A percentile compares a stretch with the other conserved stretches of the same genome.
Evolutionary conservation across 2,329 filamentous ascomycete species (phyloP).

Genomic region (Xylariaceae sp.): DNA sequence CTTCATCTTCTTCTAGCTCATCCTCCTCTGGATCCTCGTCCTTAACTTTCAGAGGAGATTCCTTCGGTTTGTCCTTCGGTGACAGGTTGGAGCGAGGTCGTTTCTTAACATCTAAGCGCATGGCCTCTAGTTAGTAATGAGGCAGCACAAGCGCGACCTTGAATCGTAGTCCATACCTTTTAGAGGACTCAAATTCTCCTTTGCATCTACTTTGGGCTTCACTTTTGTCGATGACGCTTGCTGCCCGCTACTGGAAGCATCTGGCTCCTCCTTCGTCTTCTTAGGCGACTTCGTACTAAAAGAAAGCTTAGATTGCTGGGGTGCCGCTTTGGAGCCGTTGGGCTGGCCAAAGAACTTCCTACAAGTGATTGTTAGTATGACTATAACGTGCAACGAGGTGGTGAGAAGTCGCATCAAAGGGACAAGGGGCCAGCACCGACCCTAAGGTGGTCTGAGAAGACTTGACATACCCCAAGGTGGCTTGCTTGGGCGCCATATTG

Average conservation of each 20-base stretch:
- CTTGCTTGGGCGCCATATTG: slow-evolving; percentile 39
- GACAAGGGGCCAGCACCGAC: slow-evolving; percentile 30
- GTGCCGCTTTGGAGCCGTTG: slow-evolving; percentile 60
- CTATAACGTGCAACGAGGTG: not conserved
- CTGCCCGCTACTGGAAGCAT: slow-evolving; percentile 25
- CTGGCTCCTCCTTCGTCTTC: slow-evolving; percentile 40
- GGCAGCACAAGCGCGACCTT: not conserved
- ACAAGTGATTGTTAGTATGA: slow-evolving; percentile 16
- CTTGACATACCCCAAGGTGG: slow-evolving; percentile 41
- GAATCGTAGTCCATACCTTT: slow-evolving; percentile 39
- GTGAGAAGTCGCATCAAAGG: slow-evolving; percentile 2
- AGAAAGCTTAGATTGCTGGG: slow-evolving; percentile 77
- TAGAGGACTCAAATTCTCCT: slow-evolving; percentile 44
- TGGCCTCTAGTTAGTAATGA: slow-evolving; percentile 7
- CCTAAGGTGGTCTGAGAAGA: slow-evolving; percentile 40
- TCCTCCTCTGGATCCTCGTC: slow-evolving; percentile 34
- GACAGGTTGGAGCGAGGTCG: slow-evolving; percentile 39
- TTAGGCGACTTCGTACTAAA: slow-evolving; percentile 64
- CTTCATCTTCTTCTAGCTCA: slow-evolving; percentile 52
- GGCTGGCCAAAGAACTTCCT: slow-evolving; percentile 85
- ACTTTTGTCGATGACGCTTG: slow-evolving; percentile 22
- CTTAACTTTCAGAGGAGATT: slow-evolving; percentile 36
- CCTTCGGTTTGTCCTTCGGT: slow-evolving; percentile 26
- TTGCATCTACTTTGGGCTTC: slow-evolving; percentile 34
- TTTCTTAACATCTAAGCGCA: slow-evolving; percentile 48